A percentile compares a stretch with the other conserved stretches of the same genome.
Evolutionary conservation across 305 asterid genomes (phyloP).

Genomic region (Rubia balearica): DNA sequence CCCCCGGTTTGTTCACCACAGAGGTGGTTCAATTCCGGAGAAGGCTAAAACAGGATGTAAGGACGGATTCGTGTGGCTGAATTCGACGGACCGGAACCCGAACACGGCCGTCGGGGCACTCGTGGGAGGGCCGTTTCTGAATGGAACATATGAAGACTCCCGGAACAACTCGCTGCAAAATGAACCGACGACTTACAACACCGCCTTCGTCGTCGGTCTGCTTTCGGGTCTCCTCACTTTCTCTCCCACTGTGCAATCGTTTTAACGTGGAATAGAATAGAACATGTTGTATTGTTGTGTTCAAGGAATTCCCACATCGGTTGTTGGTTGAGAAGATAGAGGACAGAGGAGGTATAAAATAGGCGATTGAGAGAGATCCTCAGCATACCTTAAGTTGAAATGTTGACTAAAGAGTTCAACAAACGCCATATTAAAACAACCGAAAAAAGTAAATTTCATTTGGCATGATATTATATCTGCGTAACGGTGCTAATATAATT

Average conservation of each 20-base stretch:
- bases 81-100: slow-evolving; percentile 42
- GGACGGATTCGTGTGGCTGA: slow-evolving; percentile 64
- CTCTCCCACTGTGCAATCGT: slow-evolving; percentile 32
- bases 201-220: slow-evolving; percentile 49
- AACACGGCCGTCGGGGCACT: slow-evolving; percentile 57
- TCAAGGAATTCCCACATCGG: not conserved
- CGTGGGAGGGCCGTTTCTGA: slow-evolving; percentile 59
- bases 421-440: too few species aligned
- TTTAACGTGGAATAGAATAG: slow-evolving; percentile 22
- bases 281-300: not conserved
- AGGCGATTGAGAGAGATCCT: too few species aligned
- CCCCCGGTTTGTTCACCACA: slow-evolving; percentile 55
- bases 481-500: too few species aligned
- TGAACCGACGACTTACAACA: slow-evolving; percentile 57
- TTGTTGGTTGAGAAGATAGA: too few species aligned
- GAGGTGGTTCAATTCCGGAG: slow-evolving; percentile 59
- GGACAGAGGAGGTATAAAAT: not conserved
- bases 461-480: too few species aligned
- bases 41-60: slow-evolving; percentile 45
- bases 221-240: slow-evolving; percentile 49
- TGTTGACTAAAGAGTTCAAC: too few species aligned
- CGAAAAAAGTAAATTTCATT: too few species aligned
- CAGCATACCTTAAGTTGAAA: slow-evolving; percentile 67
- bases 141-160: slow-evolving; percentile 45
- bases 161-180: slow-evolving; percentile 44